Evolutionary conservation across 805 yeast species (phyloP).

Genomic region (Candida endomychidarum): DNA sequence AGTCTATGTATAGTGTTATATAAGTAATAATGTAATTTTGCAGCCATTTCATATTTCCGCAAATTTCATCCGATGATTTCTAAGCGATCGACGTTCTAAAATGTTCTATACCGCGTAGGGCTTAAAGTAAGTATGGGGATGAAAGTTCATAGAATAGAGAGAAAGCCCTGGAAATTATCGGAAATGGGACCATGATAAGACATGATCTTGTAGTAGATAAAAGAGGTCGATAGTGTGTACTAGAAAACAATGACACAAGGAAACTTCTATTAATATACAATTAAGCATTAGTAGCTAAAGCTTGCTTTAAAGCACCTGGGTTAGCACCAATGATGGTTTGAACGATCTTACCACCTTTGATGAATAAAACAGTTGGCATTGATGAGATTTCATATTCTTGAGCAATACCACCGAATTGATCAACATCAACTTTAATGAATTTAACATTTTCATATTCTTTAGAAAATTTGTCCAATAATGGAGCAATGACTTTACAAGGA

Average conservation of each 20-base stretch:
- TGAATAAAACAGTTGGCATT: slow-evolving; percentile 67
- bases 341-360: slow-evolving; percentile 80
- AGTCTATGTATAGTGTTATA: no score
- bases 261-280: background rate
- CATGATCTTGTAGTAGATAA: no score
- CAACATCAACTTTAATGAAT: slow-evolving; percentile 92
- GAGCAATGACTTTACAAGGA: slow-evolving; percentile 97
- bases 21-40: no score
- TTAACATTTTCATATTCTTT: slow-evolving; percentile 62
- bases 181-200: no score
- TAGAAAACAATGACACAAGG: no score
- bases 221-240: no score
- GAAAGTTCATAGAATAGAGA: no score
- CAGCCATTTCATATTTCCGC: background rate
- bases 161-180: no score
- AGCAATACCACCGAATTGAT: slow-evolving; percentile 74
- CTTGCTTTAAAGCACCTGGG: slow-evolving; percentile 77
- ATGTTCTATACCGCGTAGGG: no score
- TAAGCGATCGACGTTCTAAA: no score
- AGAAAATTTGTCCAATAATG: slow-evolving; percentile 82
- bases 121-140: no score
- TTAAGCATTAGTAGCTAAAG: slow-evolving; percentile 53
- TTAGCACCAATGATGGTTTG: slow-evolving; percentile 87
- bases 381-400: slow-evolving; percentile 57
- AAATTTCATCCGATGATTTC: background rate